phyloP scores from a whole-genome alignment of 2,329 filamentous ascomycete genomes.

The Knoxdaviesia proteae region DNA sequence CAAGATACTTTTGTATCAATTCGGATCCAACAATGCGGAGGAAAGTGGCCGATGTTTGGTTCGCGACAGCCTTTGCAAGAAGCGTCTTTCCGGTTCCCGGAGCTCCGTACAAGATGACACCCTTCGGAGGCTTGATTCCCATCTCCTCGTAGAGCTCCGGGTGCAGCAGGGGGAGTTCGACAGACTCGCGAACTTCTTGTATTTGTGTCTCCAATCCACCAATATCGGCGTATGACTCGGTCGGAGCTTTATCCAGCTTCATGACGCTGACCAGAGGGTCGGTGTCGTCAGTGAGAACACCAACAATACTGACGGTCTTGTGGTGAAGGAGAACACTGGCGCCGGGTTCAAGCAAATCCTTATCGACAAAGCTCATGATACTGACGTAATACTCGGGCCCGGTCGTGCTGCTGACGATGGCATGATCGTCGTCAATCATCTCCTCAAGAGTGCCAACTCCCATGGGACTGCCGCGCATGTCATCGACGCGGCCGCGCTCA shows the following conservation, averaged over 20 bases:
- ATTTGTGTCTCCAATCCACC: constrained; percentile 90
- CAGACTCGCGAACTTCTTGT: constrained; percentile 91
- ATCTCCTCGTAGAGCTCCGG: constrained; percentile 98
- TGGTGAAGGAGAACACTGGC: constrained; percentile 90
- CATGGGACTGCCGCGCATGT: constrained; percentile 98
- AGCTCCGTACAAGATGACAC: constrained; percentile 94
- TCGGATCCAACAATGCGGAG: constrained; percentile 92
- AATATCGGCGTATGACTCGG: constrained; percentile 96
- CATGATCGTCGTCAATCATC: constrained; percentile 97
- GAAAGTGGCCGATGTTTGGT: constrained; percentile 97
- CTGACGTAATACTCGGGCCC: constrained; percentile 98
- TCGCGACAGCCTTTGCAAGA: constrained; percentile 89
- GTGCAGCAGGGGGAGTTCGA: constrained; percentile 84
- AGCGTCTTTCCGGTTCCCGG: constrained; percentile 94
- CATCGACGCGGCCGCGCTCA: constrained; percentile 83
- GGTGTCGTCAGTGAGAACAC: constrained; percentile 87
- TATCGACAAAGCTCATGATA: constrained; percentile 99
- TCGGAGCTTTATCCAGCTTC: constrained; percentile 98
- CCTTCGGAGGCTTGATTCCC: constrained; percentile 99
- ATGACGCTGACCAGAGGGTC: constrained; percentile 94
- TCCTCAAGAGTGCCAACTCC: constrained; percentile 94
- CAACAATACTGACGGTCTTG: constrained; percentile 94
- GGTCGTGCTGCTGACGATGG: constrained; percentile 92
- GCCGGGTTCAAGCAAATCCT: constrained; percentile 89
- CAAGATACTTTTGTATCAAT: constrained; percentile 95